phyloP scores from a whole-genome alignment of 2,329 filamentous ascomycete species.

The Trichoderma atroviride region DNA sequence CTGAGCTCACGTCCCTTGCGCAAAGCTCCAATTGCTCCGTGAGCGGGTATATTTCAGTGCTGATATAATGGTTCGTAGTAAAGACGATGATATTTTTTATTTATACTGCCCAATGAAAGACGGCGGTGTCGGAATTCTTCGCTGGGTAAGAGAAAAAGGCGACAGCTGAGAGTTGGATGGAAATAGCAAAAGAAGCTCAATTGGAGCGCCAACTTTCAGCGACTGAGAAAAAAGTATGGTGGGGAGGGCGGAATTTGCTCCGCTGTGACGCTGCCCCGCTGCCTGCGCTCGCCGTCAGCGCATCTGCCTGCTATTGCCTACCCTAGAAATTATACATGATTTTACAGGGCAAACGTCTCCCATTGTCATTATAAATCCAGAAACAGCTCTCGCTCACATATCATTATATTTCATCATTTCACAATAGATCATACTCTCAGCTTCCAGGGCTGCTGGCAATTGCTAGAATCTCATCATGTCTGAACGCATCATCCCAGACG shows the following conservation, averaged over 20 bases:
- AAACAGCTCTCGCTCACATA: no score
- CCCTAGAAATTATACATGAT: neutral
- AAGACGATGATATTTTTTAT: no score
- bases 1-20: neutral
- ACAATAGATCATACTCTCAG: no score
- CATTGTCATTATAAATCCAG: neutral
- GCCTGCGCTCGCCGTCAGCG: constrained; percentile 25
- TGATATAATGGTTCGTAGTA: neutral
- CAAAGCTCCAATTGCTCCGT: neutral
- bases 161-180: neutral
- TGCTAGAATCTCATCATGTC: constrained; percentile 32
- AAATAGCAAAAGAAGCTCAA: constrained; percentile 7
- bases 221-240: constrained; percentile 23
- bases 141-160: neutral
- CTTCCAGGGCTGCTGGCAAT: neutral
- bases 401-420: neutral
- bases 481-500: constrained; percentile 41
- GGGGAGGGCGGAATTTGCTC: constrained; percentile 26
- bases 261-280: constrained; percentile 26
- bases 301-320: constrained; percentile 23
- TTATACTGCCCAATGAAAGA: neutral
- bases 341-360: neutral
- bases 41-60: neutral
- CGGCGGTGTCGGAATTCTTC: neutral
- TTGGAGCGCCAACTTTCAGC: constrained; percentile 20